Evolutionary conservation across 192 early-diverging fungal genomes (phyloP), one percentile per base, ranked within the genome.

Genomic region (Coemansia sp.): DNA sequence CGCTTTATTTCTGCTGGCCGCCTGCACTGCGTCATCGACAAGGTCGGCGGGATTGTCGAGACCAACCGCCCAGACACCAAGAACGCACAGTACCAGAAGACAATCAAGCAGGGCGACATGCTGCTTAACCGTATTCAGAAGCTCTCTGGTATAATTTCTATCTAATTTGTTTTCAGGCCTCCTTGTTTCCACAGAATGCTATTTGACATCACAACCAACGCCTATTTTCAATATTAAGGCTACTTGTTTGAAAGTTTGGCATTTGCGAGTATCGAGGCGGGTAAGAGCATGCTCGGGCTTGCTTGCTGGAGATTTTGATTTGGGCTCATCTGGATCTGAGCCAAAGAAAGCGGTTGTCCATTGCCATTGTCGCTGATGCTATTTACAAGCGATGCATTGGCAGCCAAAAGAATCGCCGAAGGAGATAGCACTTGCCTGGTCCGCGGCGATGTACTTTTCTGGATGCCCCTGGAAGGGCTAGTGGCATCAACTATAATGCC

Each of bases 1-100:
- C 90, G 89, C 61, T 98, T 96, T 76, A 95, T 98, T 75, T 92
- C 95, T 19, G 91, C 94, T 13, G 95, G 95, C 13, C 91, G 97
- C 36, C 83, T 99, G 43, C 96, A 99, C 83, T 96, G 94, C 64
- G 95, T 97, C 13, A 98, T 99, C 80, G 97, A 99, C 82, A 99
- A 99, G 79, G 97, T 99, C 11, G 91, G 89, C 64, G 97, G 97
- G 9, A 89, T 97, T 41, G 93, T 99, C 19, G 94, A 95, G 69
- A 99, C 95, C 20, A 98, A 98, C 85, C 87, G 97, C 61, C 95
- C 96, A 4, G 97, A 99, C 62, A 88, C 91, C 15, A 99, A 99
- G 88, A 99, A 99, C 69, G 93, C 93, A 17, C 96, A 99, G 82
- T 99, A 98, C 81, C 96, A 98, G 74, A 79, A 86, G 53, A 89